Base-by-base conservation (phyloP, 2,329 filamentous ascomycete genomes). In the Exophiala phaeomuriformis region DNA sequence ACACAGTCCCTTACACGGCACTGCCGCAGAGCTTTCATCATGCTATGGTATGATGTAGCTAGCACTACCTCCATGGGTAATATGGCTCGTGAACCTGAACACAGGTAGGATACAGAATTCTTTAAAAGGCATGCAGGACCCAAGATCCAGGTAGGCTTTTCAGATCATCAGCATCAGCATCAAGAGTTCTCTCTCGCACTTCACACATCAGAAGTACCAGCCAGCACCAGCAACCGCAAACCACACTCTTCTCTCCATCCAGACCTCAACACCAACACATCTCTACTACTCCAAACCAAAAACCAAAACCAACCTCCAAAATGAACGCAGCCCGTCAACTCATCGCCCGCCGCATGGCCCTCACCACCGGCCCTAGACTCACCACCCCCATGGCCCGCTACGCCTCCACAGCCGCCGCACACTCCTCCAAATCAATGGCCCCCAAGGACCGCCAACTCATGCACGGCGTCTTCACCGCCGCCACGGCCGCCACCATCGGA, bases 251-350 rank as follows among this genome's bases (percentile, higher is more conserved):
- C 39, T 35, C 31, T 8, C 49, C 12, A 30, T 29, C 42, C 28
- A 39, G 32, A 10, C 40, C 27, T 35, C 37, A 51, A 32, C 43
- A 46, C 33, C 28, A 55, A 37, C 45, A 49, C 39, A 27, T n/a
- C 32, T 45, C 44, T 29, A 5, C 37, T 42, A 19, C 37, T 19
- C 19, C 19, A 19, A 19, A 19, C 27, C 10, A 43, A 36, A 42
- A 29, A 50, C 47, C 32, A 32, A 53, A 19, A 28, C 37, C 36
- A 37, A 29, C 35, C 19, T 40, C 44, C 51, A 55, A 44, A 47
- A 59, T 59, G 57, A 59, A 59, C 54, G 54, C 54, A 27, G 36
- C 47, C 49, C 47, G 54, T 40, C 57, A 57, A 57, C 32, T 54
- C 40, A 48, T 56, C 39, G 44, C 57, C 35, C 57, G 57, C 28